Evolutionary conservation across 1,284 basidiomycete species (phyloP).

Genomic region (Trametes hirsuta): DNA sequence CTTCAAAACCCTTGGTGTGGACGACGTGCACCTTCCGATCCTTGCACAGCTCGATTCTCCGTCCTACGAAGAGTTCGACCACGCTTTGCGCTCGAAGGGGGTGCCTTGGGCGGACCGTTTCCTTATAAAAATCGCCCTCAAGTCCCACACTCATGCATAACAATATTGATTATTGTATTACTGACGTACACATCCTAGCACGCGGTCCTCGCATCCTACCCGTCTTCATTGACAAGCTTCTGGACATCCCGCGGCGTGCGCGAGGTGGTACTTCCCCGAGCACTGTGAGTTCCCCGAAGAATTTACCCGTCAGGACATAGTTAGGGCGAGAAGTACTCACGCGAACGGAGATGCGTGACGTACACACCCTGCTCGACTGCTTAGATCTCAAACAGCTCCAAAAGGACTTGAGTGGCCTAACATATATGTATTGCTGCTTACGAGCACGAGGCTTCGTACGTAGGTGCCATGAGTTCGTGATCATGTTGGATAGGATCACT

Average conservation of each 20-base stretch:
- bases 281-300: no score
- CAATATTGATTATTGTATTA: not conserved
- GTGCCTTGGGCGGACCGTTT: constrained; percentile 12
- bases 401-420: no score
- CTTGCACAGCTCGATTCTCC: constrained; percentile 10
- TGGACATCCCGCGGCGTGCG: no score
- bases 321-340: not conserved
- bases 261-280: no score
- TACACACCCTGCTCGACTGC: not conserved
- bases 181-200: not conserved
- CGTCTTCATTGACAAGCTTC: no score
- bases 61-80: constrained; percentile 13
- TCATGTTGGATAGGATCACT: no score
- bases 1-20: constrained; percentile 10
- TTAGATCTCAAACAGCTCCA: no score
- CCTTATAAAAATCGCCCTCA: constrained; percentile 4
- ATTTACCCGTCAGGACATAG: no score
- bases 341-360: not conserved
- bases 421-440: no score
- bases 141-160: not conserved
- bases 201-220: not conserved
- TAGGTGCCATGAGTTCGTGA: no score
- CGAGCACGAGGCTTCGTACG: no score
- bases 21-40: constrained; percentile 9
- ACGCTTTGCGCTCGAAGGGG: not conserved